Evolutionary conservation across 331 rosid genomes (phyloP), one percentile per base, ranked within the genome.

Genomic region (Phaseolus coccineus): DNA sequence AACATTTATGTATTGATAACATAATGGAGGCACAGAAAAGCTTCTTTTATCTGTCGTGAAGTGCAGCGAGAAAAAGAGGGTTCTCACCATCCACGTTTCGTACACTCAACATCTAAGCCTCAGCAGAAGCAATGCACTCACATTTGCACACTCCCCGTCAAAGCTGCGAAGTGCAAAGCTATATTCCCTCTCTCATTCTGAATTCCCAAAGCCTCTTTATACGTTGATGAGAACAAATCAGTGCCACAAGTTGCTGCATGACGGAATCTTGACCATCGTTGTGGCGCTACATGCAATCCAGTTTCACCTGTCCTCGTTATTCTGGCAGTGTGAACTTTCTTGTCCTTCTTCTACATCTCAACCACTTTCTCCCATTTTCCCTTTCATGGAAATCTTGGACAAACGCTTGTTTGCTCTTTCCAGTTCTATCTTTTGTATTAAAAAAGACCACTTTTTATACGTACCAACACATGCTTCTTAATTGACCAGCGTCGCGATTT

Each of bases 31-130:
- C 9, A 13, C 5, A 81, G 75, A 27, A 92, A 90, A 22, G 87
- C 86, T 0, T 72, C 15, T 56, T 39, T 85, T 39, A 19, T 19
- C 77, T 73, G 10, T 90, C 93, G n/a, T 69, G 46, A 1, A 79
- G 80, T 31, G 87, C 92, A 0, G 97, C 90, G 71, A 85, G 8
- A 79, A 87, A 91, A 22, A 91, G 80, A 66, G 97, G 91, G 0
- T 89, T 88, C 86, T 88, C 93, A 0, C 75, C 82, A 0, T 85
- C 87, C 1, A 13, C 7, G 80, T 92, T 92, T 4, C 65, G 81
- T 2, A 44, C 6, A 12, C 11, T 13, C 14, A 13, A 67, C 69
- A 11, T 83, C 3, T 68, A 79, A 6, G 3, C 7, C 0, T 2
- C 13, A 62, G 31, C 39, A 1, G 0, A 4, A 0, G 77, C 93